Percentiles rank a stretch among this genome's conserved stretches.
phyloP scores from a whole-genome alignment of 805 yeast species.

The Nakazawaea wickerhamii region DNA sequence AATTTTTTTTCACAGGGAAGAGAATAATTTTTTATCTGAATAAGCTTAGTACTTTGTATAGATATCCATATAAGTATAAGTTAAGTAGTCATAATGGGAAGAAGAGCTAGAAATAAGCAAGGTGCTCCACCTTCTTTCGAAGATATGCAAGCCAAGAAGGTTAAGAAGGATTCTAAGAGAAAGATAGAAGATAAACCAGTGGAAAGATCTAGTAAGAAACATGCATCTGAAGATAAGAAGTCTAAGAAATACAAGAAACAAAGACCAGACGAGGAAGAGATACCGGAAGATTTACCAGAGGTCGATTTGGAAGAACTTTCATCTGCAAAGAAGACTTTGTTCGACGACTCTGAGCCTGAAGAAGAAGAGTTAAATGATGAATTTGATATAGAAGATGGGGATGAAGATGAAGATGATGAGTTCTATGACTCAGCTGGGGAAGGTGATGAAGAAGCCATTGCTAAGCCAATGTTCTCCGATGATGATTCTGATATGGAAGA shows the following conservation, averaged over 20 bases:
- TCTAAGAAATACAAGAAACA: constrained; percentile 22
- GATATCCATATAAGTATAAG: too few relatives aligned
- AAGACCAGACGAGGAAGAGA: constrained; percentile 32
- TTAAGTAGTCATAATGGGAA: constrained; percentile 89
- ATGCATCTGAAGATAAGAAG: constrained; percentile 19
- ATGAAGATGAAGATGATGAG: constrained; percentile 35
- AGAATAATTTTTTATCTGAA: background rate
- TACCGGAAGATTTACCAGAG: constrained; percentile 49
- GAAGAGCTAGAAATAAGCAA: constrained; percentile 89
- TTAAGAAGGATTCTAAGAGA: constrained; percentile 34
- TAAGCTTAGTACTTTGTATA: too few relatives aligned
- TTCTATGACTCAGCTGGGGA: constrained; percentile 63
- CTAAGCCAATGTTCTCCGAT: constrained; percentile 76
- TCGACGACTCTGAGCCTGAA: constrained; percentile 59
- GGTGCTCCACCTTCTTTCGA: constrained; percentile 88
- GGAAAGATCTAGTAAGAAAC: constrained; percentile 19
- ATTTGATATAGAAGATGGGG: constrained; percentile 27
- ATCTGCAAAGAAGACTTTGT: constrained; percentile 66
- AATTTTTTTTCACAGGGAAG: background rate
- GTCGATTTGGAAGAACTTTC: constrained; percentile 64
- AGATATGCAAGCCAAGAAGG: constrained; percentile 53
- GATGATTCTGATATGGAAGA: constrained; percentile 59
- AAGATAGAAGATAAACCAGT: constrained; percentile 23
- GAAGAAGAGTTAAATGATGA: constrained; percentile 36
- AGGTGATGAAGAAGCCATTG: constrained; percentile 52